phyloP scores from a whole-genome alignment of 108 stramenopile genomes.

The Nannochloropsis salina region DNA sequence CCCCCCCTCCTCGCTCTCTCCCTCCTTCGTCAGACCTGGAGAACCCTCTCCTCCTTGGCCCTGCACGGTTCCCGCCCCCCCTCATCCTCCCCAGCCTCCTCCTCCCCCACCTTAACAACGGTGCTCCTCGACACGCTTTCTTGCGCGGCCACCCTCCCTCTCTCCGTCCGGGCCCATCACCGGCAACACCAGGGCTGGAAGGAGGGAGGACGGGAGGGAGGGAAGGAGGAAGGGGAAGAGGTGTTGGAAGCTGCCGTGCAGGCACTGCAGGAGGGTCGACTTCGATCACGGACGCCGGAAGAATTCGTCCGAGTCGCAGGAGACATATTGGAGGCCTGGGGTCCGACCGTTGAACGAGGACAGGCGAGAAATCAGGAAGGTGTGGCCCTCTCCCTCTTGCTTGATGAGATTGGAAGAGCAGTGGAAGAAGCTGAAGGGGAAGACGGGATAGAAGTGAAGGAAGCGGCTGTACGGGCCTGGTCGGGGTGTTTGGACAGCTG shows the following conservation, averaged over 20 bases:
- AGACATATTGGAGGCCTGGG: not conserved
- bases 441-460: not conserved
- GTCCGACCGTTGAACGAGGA: not conserved
- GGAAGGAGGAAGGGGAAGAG: not conserved
- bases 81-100: not conserved
- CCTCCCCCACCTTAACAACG: not conserved
- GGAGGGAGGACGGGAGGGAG: not conserved
- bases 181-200: no score
- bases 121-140: not conserved
- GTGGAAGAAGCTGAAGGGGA: not conserved
- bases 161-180: not conserved
- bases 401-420: not conserved
- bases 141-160: not conserved
- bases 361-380: not conserved
- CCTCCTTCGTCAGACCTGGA: not conserved
- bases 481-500: not conserved
- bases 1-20: not conserved
- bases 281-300: not conserved
- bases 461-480: not conserved
- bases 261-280: not conserved
- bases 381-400: not conserved
- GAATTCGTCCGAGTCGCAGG: not conserved
- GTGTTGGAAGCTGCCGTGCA: not conserved
- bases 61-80: not conserved
- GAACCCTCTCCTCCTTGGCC: not conserved